Evolutionary conservation across 441 rosid species (phyloP), one percentile per base, ranked within the genome.

Genomic region (Brassica hybrid): DNA sequence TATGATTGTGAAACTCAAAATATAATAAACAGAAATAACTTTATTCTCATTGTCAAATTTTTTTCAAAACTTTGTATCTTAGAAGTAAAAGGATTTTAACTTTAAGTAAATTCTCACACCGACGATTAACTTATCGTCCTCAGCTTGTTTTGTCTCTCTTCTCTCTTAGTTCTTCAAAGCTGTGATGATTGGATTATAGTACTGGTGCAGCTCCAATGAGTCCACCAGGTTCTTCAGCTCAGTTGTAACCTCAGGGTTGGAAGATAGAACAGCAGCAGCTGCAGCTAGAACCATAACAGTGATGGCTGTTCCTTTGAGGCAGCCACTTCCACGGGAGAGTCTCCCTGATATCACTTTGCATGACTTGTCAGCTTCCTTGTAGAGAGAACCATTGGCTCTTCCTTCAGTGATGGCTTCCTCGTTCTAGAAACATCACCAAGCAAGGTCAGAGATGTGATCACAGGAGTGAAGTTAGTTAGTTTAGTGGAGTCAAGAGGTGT

Each of bases 341-440:
- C 76, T 87, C 16, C 89, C 86, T 8, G 76, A 73, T 19, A 94
- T 36, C 21, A 67, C 75, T 73, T 88, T 94, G 80, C 96, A 89
- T 69, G 84, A 85, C 82, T 86, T 88, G 81, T 94, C 90, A n/a
- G 92, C 88, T 18, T 85, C 92, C 74, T 64, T 82, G 78, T 72
- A 66, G 34, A 83, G 82, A 27, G 87, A 74, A 7, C 41, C 78
- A 38, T 89, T 81, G 2, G 81, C 86, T 71, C 52, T 86, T 23
- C 74, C 79, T 11, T 75, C 76, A 13, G 73, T 81, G 76, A 86
- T 69, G 48, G 83, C 92, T 67, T 82, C 84, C 85, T 92, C 96
- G 66, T 94, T 94, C 98, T 92, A 74, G 6, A 7, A 67, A 75
- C 66, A 56, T 25, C 67, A 30, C 65, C 3, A 54, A 21, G 41